Evolutionary conservation across 352 stramenopile species (phyloP).

Genomic region (Phytophthora citricola): DNA sequence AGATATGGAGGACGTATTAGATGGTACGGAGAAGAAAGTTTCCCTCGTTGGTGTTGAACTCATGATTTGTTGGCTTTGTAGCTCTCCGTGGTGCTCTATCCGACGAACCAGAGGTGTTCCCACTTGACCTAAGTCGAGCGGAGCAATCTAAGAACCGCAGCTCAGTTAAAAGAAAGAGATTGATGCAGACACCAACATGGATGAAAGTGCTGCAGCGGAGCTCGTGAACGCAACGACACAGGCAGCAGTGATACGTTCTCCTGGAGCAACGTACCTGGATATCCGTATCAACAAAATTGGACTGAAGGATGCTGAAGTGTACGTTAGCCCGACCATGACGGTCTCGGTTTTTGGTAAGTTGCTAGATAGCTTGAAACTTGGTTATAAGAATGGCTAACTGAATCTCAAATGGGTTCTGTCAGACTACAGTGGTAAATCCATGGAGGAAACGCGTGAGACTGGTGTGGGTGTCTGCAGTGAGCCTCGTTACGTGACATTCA

Average conservation of each 20-base stretch:
- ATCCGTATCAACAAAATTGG: conserved; percentile 62
- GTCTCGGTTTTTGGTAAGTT: conserved; percentile 65
- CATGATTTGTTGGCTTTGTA: conserved; percentile 12
- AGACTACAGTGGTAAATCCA: conserved; percentile 55
- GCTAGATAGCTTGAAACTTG: background rate
- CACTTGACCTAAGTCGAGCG: conserved; percentile 29
- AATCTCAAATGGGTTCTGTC: background rate
- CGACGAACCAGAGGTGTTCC: conserved; percentile 52
- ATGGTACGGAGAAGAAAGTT: conserved; percentile 39
- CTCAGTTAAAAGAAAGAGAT: conserved; percentile 42
- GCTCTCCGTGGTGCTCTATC: conserved; percentile 47
- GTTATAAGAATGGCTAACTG: background rate
- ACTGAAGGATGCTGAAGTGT: conserved; percentile 68
- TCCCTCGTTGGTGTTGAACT: background rate
- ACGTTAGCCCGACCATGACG: conserved; percentile 70
- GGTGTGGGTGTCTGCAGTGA: conserved; percentile 43
- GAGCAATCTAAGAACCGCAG: conserved; percentile 27
- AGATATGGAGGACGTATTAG: conserved; percentile 69
- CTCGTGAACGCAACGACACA: conserved; percentile 27
- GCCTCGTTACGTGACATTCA: conserved; percentile 60
- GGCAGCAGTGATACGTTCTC: conserved; percentile 18
- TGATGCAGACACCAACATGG: conserved; percentile 29
- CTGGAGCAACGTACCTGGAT: conserved; percentile 58
- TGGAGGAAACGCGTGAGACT: conserved; percentile 69
- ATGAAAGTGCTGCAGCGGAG: conserved; percentile 27